Evolutionary conservation across 2,329 filamentous ascomycete species (phyloP).

Genomic region (Emmonsia crescens): DNA sequence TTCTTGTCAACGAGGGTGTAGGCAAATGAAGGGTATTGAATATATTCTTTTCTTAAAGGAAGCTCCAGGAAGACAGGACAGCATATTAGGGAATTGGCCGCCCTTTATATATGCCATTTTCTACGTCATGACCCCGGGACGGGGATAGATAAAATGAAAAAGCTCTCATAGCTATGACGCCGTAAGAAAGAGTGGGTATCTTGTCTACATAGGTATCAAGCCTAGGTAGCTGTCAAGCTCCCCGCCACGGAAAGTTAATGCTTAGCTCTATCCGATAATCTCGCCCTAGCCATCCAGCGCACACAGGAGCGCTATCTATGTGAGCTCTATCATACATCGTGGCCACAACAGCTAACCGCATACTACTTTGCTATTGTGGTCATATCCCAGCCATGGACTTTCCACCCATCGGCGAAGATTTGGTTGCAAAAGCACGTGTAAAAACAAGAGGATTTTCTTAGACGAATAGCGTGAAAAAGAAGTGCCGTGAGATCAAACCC

Average conservation of each 20-base stretch:
- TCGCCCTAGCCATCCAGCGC: neutral
- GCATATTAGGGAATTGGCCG: neutral
- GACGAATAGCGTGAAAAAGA: neutral
- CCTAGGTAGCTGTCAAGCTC: neutral
- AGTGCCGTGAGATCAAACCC: neutral
- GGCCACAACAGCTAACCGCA: neutral
- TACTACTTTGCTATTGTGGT: too few relatives aligned
- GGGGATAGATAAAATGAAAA: neutral
- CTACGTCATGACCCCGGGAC: neutral
- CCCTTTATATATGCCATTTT: neutral
- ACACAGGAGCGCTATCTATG: neutral
- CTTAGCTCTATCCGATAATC: neutral
- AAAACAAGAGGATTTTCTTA: too few relatives aligned
- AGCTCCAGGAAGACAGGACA: neutral
- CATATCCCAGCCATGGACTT: too few relatives aligned
- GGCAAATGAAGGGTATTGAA: neutral
- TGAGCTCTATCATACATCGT: neutral
- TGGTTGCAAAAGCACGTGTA: too few relatives aligned
- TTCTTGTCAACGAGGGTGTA: neutral
- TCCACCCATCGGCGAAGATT: too few relatives aligned
- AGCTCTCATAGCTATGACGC: neutral
- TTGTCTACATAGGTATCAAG: neutral
- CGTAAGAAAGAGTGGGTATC: neutral
- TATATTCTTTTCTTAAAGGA: neutral
- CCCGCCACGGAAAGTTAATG: neutral